phyloP scores from a whole-genome alignment of 352 stramenopile genomes.

The Pelagophyceae sp. region DNA sequence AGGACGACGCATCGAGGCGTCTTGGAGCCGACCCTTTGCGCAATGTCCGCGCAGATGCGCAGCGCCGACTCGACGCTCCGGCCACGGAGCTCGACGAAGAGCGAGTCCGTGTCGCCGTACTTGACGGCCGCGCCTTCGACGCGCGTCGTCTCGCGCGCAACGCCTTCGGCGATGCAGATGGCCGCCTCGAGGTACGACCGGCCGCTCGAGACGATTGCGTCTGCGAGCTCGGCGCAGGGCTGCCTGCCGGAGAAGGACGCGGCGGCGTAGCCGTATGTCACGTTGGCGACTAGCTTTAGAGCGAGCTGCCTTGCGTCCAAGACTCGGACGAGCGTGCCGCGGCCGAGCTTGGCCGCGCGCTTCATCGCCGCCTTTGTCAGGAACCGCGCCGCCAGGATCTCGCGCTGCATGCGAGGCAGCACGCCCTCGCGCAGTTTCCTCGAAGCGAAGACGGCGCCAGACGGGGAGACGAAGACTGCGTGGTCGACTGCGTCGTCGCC shows the following conservation, averaged over 20 bases:
- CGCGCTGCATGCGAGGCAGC: constrained; percentile 88
- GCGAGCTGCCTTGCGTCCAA: constrained; percentile 79
- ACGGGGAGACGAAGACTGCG: constrained; percentile 72
- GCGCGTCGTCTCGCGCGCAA: no score
- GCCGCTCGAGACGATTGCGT: constrained; percentile 92
- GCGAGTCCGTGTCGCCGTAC: constrained; percentile 95
- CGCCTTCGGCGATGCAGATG: constrained; percentile 76
- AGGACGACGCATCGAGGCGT: constrained; percentile 59
- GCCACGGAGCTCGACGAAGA: constrained; percentile 94
- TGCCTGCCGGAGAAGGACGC: constrained; percentile 95
- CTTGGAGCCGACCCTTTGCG: constrained; percentile 60
- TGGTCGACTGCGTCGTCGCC: constrained; percentile 40
- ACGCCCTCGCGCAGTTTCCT: constrained; percentile 83
- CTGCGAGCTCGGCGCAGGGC: constrained; percentile 78
- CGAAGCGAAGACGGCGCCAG: constrained; percentile 87
- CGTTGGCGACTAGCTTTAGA: constrained; percentile 98
- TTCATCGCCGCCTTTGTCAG: constrained; percentile 98
- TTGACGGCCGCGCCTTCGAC: constrained; percentile 64
- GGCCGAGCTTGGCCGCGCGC: constrained; percentile 52
- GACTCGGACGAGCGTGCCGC: constrained; percentile 41
- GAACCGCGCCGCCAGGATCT: constrained; percentile 86
- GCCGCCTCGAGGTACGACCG: constrained; percentile 81
- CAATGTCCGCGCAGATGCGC: constrained; percentile 77
- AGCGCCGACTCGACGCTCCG: constrained; percentile 84
- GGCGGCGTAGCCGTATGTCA: constrained; percentile 97